phyloP scores from a whole-genome alignment of 257 asterid genomes.

The Fraxinus americana region DNA sequence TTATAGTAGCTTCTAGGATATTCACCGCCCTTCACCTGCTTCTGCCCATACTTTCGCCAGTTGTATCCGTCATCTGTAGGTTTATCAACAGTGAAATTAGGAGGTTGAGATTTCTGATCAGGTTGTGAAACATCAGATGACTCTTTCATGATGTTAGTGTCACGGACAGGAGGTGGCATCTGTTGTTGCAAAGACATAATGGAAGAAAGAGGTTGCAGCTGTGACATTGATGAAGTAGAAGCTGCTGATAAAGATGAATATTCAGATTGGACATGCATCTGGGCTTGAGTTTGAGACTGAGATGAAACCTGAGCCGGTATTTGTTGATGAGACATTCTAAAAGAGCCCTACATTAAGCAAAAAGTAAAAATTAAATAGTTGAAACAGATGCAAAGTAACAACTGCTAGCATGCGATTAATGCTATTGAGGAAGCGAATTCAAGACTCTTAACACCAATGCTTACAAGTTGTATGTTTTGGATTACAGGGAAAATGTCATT shows the following conservation, averaged over 20 bases:
- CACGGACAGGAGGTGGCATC: constrained; percentile 30
- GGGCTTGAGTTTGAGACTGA: constrained; percentile 44
- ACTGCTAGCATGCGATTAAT: neutral
- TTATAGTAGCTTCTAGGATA: constrained; percentile 68
- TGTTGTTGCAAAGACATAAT: constrained; percentile 33
- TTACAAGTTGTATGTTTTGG: neutral
- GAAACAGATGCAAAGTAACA: constrained; percentile 9
- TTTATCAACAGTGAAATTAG: constrained; percentile 45
- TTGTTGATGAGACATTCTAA: constrained; percentile 58
- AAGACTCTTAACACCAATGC: neutral
- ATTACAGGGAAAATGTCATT: neutral
- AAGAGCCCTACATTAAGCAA: constrained; percentile 42
- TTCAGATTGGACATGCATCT: constrained; percentile 32
- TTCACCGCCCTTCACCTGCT: constrained; percentile 62
- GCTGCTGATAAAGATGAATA: constrained; percentile 40
- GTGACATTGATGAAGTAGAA: constrained; percentile 32
- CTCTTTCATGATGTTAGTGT: constrained; percentile 34
- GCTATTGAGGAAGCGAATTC: neutral
- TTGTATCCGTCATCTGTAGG: constrained; percentile 61
- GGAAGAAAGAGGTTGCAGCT: constrained; percentile 29
- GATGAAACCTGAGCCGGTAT: constrained; percentile 47
- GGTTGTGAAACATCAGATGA: constrained; percentile 40
- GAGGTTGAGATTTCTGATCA: constrained; percentile 51
- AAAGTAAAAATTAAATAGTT: constrained; percentile 19
- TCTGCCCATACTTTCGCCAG: constrained; percentile 64